Evolutionary conservation across 2,329 filamentous ascomycete genomes (phyloP), one percentile per base, ranked within the genome.

Genomic region (Ustilaginoidea virens): DNA sequence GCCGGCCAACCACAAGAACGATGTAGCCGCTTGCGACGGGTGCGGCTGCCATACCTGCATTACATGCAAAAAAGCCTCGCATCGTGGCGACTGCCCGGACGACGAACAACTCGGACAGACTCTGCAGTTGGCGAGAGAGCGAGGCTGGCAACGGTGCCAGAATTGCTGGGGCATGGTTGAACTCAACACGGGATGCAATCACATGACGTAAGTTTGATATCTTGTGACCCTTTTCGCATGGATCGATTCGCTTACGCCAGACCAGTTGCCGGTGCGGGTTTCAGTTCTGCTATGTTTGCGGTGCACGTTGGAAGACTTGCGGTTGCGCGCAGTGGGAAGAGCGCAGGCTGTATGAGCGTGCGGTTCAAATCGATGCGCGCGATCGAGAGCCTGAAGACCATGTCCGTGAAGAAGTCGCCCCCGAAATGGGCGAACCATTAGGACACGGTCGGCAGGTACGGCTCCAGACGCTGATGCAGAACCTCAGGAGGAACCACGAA

Each of bases 171-270:
- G 48, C 1, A 21, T 73, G 10, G 52, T 74, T 0, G 64, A 70
- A 44, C 45, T 69, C 0, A 18, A 42, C 0, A 14, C 22, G 1
- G 69, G 69, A 2, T 74, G 69, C 34, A 52, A 63, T 30, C 68
- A 74, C 31, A 73, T 74, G 4, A 66, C n/a, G 68, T 72, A 37
- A 43, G 61, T 59, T 25, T n/a, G n/a, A n/a, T n/a, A n/a, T n/a
- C n/a, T n/a, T n/a, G n/a, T n/a, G n/a, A n/a, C n/a, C n/a, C n/a
- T n/a, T n/a, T n/a, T n/a, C n/a, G n/a, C n/a, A n/a, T n/a, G n/a
- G n/a, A n/a, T n/a, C n/a, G n/a, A n/a, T n/a, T n/a, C n/a, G n/a
- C n/a, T n/a, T n/a, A n/a, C n/a, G n/a, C n/a, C n/a, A n/a, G n/a
- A n/a, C n/a, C n/a, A n/a, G n/a, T n/a, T n/a, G n/a, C n/a, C 43